phyloP scores from a whole-genome alignment of 2,329 filamentous ascomycete species.

The Cordyceps militaris region DNA sequence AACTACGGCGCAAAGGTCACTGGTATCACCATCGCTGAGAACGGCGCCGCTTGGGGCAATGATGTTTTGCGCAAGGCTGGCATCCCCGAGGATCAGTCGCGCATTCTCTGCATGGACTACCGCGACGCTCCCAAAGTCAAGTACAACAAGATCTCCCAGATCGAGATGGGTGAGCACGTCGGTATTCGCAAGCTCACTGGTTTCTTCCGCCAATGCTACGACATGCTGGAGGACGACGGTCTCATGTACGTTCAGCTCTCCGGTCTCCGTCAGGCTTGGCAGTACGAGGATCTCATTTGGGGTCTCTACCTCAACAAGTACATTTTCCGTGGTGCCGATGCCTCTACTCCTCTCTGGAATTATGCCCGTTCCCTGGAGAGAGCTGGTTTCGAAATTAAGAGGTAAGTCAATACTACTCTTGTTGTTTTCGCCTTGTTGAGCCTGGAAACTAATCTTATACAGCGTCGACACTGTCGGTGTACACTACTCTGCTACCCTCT shows the following conservation, averaged over 20 bases:
- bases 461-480: conserved; percentile 86
- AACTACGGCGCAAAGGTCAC: conserved; percentile 84
- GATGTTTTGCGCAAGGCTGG: conserved; percentile 74
- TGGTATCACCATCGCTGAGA: conserved; percentile 88
- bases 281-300: conserved; percentile 97
- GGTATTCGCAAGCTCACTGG: conserved; percentile 78
- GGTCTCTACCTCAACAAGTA: conserved; percentile 99
- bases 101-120: conserved; percentile 94
- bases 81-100: conserved; percentile 80
- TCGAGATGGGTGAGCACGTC: conserved; percentile 99
- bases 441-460: not conserved
- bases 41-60: conserved; percentile 97
- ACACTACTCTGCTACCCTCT: conserved; percentile 93
- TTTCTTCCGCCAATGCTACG: conserved; percentile 81
- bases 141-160: conserved; percentile 93
- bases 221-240: conserved; percentile 96
- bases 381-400: conserved; percentile 68
- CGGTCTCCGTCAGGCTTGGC: conserved; percentile 89
- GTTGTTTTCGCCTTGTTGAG: too few relatives aligned
- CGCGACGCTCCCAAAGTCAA: conserved; percentile 79
- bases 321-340: conserved; percentile 94
- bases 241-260: conserved; percentile 94
- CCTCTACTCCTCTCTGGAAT: conserved; percentile 84
- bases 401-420: conserved; percentile 17
- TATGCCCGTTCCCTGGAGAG: conserved; percentile 79